A percentile compares a stretch with the other conserved stretches of the same genome.
Conservation (phyloP, 768 basidiomycete genomes). For the Mrakia hoshinonis region DNA sequence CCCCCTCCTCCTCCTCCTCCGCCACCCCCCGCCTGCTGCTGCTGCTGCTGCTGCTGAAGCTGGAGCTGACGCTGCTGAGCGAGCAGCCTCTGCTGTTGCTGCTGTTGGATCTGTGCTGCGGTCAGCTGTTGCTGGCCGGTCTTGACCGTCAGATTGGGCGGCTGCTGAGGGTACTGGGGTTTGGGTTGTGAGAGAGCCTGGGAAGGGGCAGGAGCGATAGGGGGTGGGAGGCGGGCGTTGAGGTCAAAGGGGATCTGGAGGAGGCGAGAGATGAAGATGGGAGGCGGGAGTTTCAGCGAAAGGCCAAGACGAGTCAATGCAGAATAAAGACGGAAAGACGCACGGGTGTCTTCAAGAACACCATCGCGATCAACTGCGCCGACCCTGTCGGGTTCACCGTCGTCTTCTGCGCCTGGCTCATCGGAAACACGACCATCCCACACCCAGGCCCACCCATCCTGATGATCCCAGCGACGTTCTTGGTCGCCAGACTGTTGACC, state of each 20-base stretch:
- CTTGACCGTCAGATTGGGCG: background rate
- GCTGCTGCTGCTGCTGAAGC: background rate
- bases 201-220: background rate
- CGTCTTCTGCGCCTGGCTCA: background rate
- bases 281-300: background rate
- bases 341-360: constrained; percentile 7
- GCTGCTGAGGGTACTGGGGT: background rate
- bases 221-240: background rate
- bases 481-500: background rate
- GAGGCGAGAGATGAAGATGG: background rate
- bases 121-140: background rate
- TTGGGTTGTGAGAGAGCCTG: background rate
- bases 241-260: constrained; percentile 8
- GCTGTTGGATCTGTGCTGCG: background rate
- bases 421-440: constrained; percentile 16
- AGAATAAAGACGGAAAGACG: background rate
- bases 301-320: too few species aligned
- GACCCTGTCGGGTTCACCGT: background rate
- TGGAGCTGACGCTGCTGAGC: background rate
- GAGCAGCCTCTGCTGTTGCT: background rate
- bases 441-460: background rate
- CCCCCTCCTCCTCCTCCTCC: background rate
- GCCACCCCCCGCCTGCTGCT: background rate
- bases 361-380: constrained; percentile 10
- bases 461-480: constrained; percentile 1